Conservation (phyloP, 176 grass and related monocot genomes). For the Tuctoria greenei region DNA sequence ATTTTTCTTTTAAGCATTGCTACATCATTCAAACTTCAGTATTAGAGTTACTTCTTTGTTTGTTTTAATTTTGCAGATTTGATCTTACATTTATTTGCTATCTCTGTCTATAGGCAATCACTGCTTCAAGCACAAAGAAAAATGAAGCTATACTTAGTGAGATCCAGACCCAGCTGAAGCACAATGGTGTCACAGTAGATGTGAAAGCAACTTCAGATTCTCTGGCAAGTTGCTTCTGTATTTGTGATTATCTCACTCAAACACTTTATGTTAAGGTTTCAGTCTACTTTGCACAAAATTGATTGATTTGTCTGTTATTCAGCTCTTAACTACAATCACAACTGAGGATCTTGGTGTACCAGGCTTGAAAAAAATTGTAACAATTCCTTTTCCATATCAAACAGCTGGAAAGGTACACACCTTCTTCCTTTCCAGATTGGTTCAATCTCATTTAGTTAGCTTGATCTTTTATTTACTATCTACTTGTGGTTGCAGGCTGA, state of each 20-base stretch:
- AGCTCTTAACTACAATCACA: conserved; percentile 63
- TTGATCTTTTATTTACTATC: not conserved
- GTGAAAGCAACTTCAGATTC: conserved; percentile 60
- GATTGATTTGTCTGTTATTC: conserved; percentile 17
- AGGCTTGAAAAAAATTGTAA: conserved; percentile 60
- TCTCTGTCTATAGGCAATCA: conserved; percentile 46
- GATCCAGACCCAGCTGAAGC: conserved; percentile 57
- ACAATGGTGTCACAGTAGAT: conserved; percentile 54
- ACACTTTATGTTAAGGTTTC: not conserved
- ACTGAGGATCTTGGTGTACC: conserved; percentile 41
- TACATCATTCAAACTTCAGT: not conserved
- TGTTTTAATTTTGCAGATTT: not conserved
- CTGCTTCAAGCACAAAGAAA: conserved; percentile 49
- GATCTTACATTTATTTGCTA: not conserved
- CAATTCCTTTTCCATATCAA: conserved; percentile 46
- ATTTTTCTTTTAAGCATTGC: not conserved
- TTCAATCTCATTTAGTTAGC: not conserved
- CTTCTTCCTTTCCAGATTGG: conserved; percentile 1
- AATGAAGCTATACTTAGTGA: conserved; percentile 57
- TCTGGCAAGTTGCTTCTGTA: conserved; percentile 38
- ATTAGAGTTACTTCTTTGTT: not conserved
- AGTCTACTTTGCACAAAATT: not conserved
- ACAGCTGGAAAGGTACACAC: conserved; percentile 52
- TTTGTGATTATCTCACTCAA: not conserved
- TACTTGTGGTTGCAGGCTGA: conserved; percentile 52